Conservation (phyloP, 2,329 filamentous ascomycete species). For the Reticulascus tulasneorum region DNA sequence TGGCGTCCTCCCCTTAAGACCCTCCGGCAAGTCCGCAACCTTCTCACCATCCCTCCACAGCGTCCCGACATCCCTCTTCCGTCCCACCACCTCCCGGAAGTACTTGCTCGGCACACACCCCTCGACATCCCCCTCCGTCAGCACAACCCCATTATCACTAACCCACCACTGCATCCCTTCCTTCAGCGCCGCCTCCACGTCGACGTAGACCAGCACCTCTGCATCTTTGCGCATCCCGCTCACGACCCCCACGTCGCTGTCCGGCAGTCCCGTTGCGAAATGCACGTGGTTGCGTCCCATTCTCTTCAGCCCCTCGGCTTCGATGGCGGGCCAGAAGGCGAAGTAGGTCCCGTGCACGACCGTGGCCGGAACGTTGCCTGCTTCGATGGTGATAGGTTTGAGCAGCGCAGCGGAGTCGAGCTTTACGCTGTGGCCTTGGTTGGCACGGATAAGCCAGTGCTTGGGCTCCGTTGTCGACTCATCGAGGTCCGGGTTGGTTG, state of each 20-base stretch:
- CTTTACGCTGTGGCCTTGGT: constrained; percentile 88
- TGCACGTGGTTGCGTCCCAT: constrained; percentile 91
- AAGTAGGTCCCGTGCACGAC: constrained; percentile 91
- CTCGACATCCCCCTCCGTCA: constrained; percentile 56
- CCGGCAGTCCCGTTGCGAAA: constrained; percentile 72
- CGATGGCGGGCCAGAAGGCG: constrained; percentile 71
- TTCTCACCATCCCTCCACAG: constrained; percentile 69
- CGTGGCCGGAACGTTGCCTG: constrained; percentile 54
- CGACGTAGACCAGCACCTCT: constrained; percentile 73
- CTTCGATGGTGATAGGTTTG: constrained; percentile 58
- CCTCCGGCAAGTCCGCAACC: constrained; percentile 61
- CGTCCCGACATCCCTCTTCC: constrained; percentile 55
- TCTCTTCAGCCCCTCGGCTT: constrained; percentile 69
- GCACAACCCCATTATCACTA: constrained; percentile 73
- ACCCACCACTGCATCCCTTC: constrained; percentile 66
- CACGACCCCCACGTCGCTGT: constrained; percentile 49
- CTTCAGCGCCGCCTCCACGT: constrained; percentile 62
- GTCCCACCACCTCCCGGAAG: constrained; percentile 67
- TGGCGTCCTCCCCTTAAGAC: constrained; percentile 45
- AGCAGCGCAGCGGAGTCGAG: constrained; percentile 69
- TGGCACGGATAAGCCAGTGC: constrained; percentile 86
- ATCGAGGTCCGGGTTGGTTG: constrained; percentile 20
- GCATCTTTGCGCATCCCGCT: constrained; percentile 78
- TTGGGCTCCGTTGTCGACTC: constrained; percentile 44
- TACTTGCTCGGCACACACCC: constrained; percentile 63